Evolutionary conservation across 345 rosid genomes (phyloP), one percentile per base, ranked within the genome.

Genomic region (Camelina sativa): DNA sequence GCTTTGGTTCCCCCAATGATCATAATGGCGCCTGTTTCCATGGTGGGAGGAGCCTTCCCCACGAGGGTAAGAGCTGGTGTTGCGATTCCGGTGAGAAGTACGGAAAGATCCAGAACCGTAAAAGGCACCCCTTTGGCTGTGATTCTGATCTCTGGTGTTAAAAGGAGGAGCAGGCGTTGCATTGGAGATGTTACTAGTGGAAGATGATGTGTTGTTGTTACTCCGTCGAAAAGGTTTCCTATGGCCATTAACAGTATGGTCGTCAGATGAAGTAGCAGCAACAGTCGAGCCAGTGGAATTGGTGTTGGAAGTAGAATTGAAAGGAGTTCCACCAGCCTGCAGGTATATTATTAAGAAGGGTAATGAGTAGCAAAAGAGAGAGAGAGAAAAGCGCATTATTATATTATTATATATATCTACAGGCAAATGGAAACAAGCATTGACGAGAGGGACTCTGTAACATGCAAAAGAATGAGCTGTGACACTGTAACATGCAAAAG

Each of bases 51-150:
- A 11, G 58, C 84, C 83, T 11, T 73, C 78, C 10, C 19, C 72
- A 20, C 78, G 78, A 47, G 72, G 71, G 46, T 77, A 71, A 16
- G 75, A 64, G 74, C 8, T 55, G 51, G 8, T 59, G 79, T 85
- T 86, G 23, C 88, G 96, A 61, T 59, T 82, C 82, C 88, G 86
- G 32, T 80, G 80, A 6, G 92, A 76, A 79, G 75, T 81, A 51
- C 87, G 91, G 7, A 65, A 85, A 53, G 83, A 83, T 64, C 86
- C 91, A 58, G 76, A 81, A 70, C 68, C 70, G 68, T 70, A 50
- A 38, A 76, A 78, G 62, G 79, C 83, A 66, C 74, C 80, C 82
- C 88, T 85, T 37, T 84, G 91, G 23, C 25, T 81, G 54, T 60
- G 79, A 53, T 30, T 60, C 11, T 67, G 79, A 67, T 87, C 93